phyloP scores from a whole-genome alignment of 2,329 filamentous ascomycete genomes.

The Pyricularia pennisetigena region DNA sequence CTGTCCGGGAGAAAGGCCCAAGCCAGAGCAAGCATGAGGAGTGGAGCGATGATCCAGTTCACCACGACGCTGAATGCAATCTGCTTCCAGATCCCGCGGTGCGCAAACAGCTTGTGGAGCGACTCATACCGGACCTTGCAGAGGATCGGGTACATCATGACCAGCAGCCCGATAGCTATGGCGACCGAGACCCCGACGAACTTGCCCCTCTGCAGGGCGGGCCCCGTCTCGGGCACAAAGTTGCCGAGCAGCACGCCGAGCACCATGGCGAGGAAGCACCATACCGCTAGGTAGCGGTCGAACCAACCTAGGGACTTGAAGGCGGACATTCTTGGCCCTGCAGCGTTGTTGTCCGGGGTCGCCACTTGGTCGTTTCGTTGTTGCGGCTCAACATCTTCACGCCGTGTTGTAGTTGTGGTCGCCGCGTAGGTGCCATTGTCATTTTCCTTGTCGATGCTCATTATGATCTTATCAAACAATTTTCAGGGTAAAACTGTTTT shows the following conservation, averaged over 20 bases:
- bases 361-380: neutral
- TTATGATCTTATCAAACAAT: neutral
- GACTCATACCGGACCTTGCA: constrained; percentile 78
- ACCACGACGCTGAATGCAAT: constrained; percentile 66
- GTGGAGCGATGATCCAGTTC: constrained; percentile 76
- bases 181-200: constrained; percentile 45
- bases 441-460: neutral
- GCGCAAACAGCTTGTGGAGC: constrained; percentile 54
- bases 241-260: constrained; percentile 69
- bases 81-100: constrained; percentile 63
- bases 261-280: constrained; percentile 73
- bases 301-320: constrained; percentile 49
- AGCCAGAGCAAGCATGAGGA: constrained; percentile 65
- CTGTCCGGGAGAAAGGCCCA: constrained; percentile 60
- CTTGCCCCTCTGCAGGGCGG: constrained; percentile 56
- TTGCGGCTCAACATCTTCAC: neutral
- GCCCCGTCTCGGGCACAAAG: constrained; percentile 54
- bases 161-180: constrained; percentile 63
- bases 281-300: constrained; percentile 55
- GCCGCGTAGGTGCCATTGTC: neutral
- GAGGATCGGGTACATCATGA: constrained; percentile 93
- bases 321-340: constrained; percentile 21
- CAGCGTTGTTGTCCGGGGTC: neutral
- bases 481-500: neutral
- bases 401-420: neutral